Base-by-base conservation (phyloP, 2,329 filamentous ascomycete genomes). In the Fusarium nodosum region DNA sequence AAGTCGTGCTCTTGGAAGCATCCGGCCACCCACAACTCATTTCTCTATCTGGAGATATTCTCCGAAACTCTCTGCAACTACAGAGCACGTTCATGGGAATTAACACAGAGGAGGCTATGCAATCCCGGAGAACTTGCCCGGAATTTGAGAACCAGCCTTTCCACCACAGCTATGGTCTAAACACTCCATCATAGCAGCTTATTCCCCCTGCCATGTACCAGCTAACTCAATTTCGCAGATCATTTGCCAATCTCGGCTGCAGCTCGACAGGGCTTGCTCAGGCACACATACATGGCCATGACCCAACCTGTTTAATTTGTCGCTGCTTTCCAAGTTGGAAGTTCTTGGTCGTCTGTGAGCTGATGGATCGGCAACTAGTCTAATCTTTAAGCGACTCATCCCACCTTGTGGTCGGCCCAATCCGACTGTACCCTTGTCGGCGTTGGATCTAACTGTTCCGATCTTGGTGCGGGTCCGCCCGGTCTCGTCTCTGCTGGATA, bases 291-390 rank as follows among this genome's bases (percentile, higher is more conserved):
- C 36, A 48, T 33, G 47, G 22, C 28, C 22, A 65, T 38, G 28
- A n/a, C 41, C 38, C 50, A 36, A 24, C 52, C 51, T 38, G 36
- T 69, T 56, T 55, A 28, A 69, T 69, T 69, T 68, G 45, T 59
- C 47, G 48, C 47, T 30, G 38, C 66, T 61, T 46, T 36, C 56
- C 51, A 59, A 56, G 41, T 64, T 71, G 34, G 51, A 62, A 63
- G 60, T 52, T 56, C 57, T 64, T 67, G 62, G 55, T 56, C 42
- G 54, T 44, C 67, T n/a, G 44, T 70, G 63, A 68, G 66, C 66
- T 69, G 68, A 73, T 69, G 45, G 70, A 74, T 74, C 72, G 68
- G 72, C 72, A 71, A 64, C 72, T 74, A 73, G 70, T 55, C 44
- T 64, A 73, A 68, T 56, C 46, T 62, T 65, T 65, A 65, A 72